These are phyloP conservation scores for Hericium rajendrae DNA, from an alignment of 768 basidiomycete genomes.

Conservation along the genomic window DNA sequence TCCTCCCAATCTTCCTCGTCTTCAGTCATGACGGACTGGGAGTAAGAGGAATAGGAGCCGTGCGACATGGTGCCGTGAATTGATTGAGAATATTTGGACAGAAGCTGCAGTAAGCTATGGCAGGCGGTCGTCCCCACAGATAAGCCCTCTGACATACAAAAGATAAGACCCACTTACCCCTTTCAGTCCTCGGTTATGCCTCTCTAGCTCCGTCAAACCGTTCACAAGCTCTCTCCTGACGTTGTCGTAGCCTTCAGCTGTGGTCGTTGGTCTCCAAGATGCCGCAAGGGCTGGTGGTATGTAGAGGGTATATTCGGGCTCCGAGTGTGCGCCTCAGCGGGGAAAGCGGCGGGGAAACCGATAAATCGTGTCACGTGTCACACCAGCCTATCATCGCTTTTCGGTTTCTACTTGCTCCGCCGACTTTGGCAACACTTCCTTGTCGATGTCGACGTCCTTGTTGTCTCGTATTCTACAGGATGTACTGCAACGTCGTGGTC, in stretches of 20 bases:
- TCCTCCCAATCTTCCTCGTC: slow-evolving; percentile 94
- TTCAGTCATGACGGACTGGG: slow-evolving; percentile 75
- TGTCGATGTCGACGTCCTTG: not conserved
- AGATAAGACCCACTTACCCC: slow-evolving; percentile 4
- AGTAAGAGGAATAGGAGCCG: slow-evolving; percentile 66
- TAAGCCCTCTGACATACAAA: not conserved
- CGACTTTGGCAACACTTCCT: not conserved
- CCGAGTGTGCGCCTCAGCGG: too few relatives aligned
- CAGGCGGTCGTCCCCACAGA: not conserved
- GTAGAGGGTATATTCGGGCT: not conserved
- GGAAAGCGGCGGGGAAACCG: not conserved
- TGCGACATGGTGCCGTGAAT: slow-evolving; percentile 42
- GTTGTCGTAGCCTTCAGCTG: not conserved
- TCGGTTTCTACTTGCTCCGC: not conserved
- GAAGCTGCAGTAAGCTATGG: not conserved
- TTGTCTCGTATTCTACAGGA: too few relatives aligned
- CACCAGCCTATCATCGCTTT: not conserved
- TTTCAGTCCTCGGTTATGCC: not conserved
- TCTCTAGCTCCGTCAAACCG: not conserved
- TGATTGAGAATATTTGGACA: not conserved
- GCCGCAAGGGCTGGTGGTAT: not conserved
- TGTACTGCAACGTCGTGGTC: too few relatives aligned
- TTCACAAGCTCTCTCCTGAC: not conserved
- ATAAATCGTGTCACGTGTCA: not conserved
- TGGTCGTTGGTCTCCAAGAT: not conserved